A percentile compares a stretch with the other conserved stretches of the same genome.
These are phyloP conservation scores for Hypoxylon fragiforme DNA, from an alignment of 495 filamentous ascomycete species.

Conservation along the genomic window DNA sequence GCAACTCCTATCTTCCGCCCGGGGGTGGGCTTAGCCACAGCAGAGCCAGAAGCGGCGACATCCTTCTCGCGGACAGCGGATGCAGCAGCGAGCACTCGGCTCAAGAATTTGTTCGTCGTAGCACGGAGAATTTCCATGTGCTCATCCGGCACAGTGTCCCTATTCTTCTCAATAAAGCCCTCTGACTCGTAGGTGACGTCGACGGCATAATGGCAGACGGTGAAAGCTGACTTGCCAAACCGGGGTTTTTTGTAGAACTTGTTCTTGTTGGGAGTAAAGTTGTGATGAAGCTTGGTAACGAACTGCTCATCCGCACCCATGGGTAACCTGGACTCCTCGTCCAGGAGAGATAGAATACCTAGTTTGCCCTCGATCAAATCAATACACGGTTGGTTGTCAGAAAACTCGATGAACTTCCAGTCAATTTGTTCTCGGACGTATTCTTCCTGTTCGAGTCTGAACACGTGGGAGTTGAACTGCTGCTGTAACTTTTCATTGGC, in stretches of 20 bases:
- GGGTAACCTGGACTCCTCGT: conserved; percentile 94
- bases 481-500: conserved; percentile 99
- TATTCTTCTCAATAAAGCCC: conserved; percentile 99
- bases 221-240: conserved; percentile 97
- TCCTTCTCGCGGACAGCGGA: conserved; percentile 90
- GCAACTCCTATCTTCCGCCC: conserved; percentile 87
- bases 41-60: conserved; percentile 64
- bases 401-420: conserved; percentile 99
- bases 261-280: conserved; percentile 88
- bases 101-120: conserved; percentile 84
- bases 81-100: conserved; percentile 81
- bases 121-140: conserved; percentile 88
- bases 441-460: conserved; percentile 99
- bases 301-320: conserved; percentile 98
- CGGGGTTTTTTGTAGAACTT: conserved; percentile 98
- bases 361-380: conserved; percentile 97
- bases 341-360: conserved; percentile 86
- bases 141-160: conserved; percentile 97
- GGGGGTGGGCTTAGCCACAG: conserved; percentile 68
- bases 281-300: conserved; percentile 94
- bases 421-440: conserved; percentile 96
- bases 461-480: conserved; percentile 99
- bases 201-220: conserved; percentile 97
- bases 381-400: conserved; percentile 99
- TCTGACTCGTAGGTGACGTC: conserved; percentile 99